phyloP scores from a whole-genome alignment of 352 stramenopile species.

The Phytophthora foliorum region DNA sequence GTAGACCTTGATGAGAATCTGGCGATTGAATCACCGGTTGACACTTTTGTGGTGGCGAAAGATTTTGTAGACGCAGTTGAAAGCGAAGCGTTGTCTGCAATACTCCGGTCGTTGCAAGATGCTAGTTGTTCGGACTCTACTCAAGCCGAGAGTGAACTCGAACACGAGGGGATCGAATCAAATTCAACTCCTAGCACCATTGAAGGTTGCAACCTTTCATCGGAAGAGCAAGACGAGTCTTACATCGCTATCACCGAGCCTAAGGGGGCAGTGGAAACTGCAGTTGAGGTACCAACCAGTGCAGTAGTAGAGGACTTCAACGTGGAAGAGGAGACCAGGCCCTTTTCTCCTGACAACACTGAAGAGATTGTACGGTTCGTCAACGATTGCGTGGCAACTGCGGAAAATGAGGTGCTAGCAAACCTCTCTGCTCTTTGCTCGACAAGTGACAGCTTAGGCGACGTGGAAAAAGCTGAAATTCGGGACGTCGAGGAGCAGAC shows the following conservation, averaged over 20 bases:
- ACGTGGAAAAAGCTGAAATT: neutral
- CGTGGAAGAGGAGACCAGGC: no score
- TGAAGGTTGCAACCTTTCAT: slow-evolving; percentile 7
- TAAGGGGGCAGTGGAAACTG: neutral
- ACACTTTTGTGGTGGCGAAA: slow-evolving; percentile 16
- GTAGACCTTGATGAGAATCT: neutral
- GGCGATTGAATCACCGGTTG: neutral
- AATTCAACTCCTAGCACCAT: slow-evolving; percentile 20
- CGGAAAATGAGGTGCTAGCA: slow-evolving; percentile 6
- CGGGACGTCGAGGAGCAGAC: neutral
- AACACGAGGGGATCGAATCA: slow-evolving; percentile 16
- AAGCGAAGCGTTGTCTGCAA: slow-evolving; percentile 16
- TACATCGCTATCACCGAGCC: neutral
- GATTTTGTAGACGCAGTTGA: slow-evolving; percentile 21
- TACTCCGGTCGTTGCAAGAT: slow-evolving; percentile 12
- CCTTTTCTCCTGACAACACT: neutral
- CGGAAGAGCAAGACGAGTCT: slow-evolving; percentile 23
- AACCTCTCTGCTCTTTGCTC: neutral
- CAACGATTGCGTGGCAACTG: slow-evolving; percentile 5
- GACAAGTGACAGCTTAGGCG: neutral
- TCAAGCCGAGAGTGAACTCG: slow-evolving; percentile 4
- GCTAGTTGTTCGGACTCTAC: neutral
- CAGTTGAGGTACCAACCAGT: neutral
- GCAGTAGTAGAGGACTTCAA: neutral
- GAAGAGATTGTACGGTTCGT: slow-evolving; percentile 2